Percentiles rank a stretch among this genome's conserved stretches.
phyloP scores from a whole-genome alignment of 169 alveolate species.

The Plasmodium blacklocki region DNA sequence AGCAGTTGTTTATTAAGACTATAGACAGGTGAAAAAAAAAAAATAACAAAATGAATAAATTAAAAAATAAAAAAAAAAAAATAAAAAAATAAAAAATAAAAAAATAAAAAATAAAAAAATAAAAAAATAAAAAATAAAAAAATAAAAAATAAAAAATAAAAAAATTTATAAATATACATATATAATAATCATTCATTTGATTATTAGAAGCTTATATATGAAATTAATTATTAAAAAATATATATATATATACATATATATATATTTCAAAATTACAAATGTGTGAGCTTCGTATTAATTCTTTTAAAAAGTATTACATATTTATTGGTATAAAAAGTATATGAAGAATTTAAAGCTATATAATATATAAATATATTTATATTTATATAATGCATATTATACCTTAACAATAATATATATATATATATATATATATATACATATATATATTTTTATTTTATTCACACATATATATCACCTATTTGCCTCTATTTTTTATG shows the following conservation, averaged over 20 bases:
- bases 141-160: background rate
- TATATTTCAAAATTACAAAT: conserved; percentile 15
- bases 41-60: conserved; percentile 18
- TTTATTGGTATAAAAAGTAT: too few relatives aligned
- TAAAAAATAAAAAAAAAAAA: background rate
- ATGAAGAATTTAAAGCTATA: too few relatives aligned
- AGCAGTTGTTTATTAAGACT: background rate
- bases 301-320: background rate
- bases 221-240: background rate
- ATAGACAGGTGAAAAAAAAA: background rate
- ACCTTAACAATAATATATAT: conserved; percentile 3
- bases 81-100: background rate
- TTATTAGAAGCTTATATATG: too few relatives aligned
- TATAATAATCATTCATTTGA: background rate
- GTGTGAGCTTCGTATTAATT: background rate
- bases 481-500: background rate
- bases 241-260: background rate
- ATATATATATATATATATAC: background rate
- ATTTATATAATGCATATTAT: conserved; percentile 11
- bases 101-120: too few relatives aligned
- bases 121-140: conserved; percentile 4
- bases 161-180: conserved; percentile 2
- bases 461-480: background rate
- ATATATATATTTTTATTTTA: background rate
- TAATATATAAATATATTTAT: background rate